Percentiles rank a stretch among this genome's conserved stretches.
Evolutionary conservation across 1,284 basidiomycete species (phyloP).

Genomic region (Fistulinella cinereoalba): DNA sequence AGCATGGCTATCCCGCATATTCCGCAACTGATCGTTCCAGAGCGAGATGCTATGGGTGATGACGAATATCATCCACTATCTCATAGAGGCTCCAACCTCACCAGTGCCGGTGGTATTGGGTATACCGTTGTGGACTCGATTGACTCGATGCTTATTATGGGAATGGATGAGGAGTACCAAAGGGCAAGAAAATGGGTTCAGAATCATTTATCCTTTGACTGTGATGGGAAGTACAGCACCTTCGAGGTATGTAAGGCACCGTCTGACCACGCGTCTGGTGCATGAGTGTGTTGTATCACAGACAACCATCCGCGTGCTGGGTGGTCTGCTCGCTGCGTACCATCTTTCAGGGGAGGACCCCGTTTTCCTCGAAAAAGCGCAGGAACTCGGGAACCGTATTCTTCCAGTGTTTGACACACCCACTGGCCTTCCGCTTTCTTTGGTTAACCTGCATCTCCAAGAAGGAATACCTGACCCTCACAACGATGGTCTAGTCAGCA

Average conservation of each 20-base stretch:
- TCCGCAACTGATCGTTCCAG: slow-evolving; percentile 43
- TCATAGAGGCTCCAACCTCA: slow-evolving; percentile 72
- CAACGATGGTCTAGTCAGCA: slow-evolving; percentile 68
- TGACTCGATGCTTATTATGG: slow-evolving; percentile 88
- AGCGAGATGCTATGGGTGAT: slow-evolving; percentile 82
- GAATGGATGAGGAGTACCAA: slow-evolving; percentile 73
- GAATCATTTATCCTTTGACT: slow-evolving; percentile 70
- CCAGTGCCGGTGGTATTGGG: slow-evolving; percentile 74
- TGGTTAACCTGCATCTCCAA: slow-evolving; percentile 70
- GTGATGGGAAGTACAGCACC: slow-evolving; percentile 81
- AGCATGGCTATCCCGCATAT: slow-evolving; percentile 14
- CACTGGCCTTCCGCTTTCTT: slow-evolving; percentile 78
- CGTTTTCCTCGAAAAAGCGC: slow-evolving; percentile 73
- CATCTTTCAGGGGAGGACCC: slow-evolving; percentile 64
- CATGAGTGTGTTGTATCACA: slow-evolving; percentile 26
- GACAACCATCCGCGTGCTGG: slow-evolving; percentile 81
- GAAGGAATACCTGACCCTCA: slow-evolving; percentile 65
- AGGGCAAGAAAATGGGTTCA: slow-evolving; percentile 80
- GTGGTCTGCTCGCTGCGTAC: slow-evolving; percentile 82
- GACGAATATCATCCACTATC: slow-evolving; percentile 89
- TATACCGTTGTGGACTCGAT: slow-evolving; percentile 83
- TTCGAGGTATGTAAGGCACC: slow-evolving; percentile 70
- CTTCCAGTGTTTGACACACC: slow-evolving; percentile 83
- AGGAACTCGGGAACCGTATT: slow-evolving; percentile 82
- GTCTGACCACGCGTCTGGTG: not conserved